Evolutionary conservation across 768 basidiomycete genomes (phyloP).

Genomic region (Inosperma sp.): DNA sequence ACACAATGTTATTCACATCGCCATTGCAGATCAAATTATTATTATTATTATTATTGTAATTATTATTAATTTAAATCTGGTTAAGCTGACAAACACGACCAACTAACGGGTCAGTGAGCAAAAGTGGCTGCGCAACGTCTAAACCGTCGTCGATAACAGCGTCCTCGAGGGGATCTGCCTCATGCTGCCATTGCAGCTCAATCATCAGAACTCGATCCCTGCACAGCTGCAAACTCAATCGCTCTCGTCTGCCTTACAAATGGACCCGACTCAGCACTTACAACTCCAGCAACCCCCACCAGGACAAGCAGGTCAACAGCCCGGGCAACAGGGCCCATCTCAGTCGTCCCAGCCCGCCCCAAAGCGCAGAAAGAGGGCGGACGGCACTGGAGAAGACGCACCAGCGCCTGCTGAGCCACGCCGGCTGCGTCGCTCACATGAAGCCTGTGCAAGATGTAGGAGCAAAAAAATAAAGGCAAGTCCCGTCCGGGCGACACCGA

Average conservation of each 20-base stretch:
- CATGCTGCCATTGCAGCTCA: conserved; percentile 36
- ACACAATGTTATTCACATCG: neutral
- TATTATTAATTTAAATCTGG: conserved; percentile 29
- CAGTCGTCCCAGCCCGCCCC: conserved; percentile 28
- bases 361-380: conserved; percentile 58
- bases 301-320: conserved; percentile 27
- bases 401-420: conserved; percentile 63
- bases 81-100: conserved; percentile 29
- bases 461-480: conserved; percentile 94
- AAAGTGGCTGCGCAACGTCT: conserved; percentile 23
- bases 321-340: conserved; percentile 29
- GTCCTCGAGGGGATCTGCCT: conserved; percentile 15
- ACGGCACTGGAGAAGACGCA: conserved; percentile 51
- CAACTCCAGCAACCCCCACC: conserved; percentile 31
- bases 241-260: conserved; percentile 60
- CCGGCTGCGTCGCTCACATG: conserved; percentile 81
- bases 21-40: neutral
- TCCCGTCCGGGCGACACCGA: conserved; percentile 67
- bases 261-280: conserved; percentile 58
- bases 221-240: conserved; percentile 29
- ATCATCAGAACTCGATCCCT: conserved; percentile 17
- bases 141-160: conserved; percentile 32
- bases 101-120: conserved; percentile 17
- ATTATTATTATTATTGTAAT: conserved; percentile 18
- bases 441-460: conserved; percentile 90